Conservation (phyloP, 2,329 filamentous ascomycete species). For the Pleomassaria siparia region DNA sequence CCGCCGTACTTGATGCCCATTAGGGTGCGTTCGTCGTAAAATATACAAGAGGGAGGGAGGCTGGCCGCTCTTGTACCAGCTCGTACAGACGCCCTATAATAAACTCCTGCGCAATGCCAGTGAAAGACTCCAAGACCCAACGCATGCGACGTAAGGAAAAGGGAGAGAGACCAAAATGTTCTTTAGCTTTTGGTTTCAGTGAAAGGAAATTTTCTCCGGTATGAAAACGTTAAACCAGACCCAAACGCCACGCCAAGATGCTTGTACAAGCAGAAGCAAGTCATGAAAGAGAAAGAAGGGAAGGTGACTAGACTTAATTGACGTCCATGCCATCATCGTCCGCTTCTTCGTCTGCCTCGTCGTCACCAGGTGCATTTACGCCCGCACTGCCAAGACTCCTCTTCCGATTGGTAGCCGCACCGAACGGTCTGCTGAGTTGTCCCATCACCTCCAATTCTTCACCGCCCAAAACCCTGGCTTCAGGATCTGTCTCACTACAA, state of each 20-base stretch:
- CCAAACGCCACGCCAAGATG: conserved; percentile 1
- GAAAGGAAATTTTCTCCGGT: not conserved
- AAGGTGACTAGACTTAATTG: conserved; percentile 19
- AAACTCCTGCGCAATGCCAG: not conserved
- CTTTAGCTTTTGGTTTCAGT: not conserved
- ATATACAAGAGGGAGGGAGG: conserved; percentile 1
- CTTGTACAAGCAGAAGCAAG: not conserved
- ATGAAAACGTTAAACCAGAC: not conserved
- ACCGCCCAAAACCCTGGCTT: conserved; percentile 86
- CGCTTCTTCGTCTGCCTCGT: conserved; percentile 46
- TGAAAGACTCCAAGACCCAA: not conserved
- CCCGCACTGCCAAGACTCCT: conserved; percentile 43
- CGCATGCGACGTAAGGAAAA: not conserved
- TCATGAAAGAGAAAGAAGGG: not conserved
- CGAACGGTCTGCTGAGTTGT: conserved; percentile 48
- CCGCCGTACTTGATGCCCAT: not conserved
- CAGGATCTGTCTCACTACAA: conserved; percentile 88
- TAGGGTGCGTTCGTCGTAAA: not conserved
- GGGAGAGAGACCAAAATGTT: not conserved
- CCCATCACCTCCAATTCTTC: conserved; percentile 73
- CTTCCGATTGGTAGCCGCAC: conserved; percentile 44
- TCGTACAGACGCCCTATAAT: not conserved
- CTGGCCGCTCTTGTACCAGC: not conserved
- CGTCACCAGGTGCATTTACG: conserved; percentile 43
- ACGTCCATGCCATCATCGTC: conserved; percentile 49